Base-by-base conservation (phyloP, 495 filamentous ascomycete species). In the Neurospora sublineolata region DNA sequence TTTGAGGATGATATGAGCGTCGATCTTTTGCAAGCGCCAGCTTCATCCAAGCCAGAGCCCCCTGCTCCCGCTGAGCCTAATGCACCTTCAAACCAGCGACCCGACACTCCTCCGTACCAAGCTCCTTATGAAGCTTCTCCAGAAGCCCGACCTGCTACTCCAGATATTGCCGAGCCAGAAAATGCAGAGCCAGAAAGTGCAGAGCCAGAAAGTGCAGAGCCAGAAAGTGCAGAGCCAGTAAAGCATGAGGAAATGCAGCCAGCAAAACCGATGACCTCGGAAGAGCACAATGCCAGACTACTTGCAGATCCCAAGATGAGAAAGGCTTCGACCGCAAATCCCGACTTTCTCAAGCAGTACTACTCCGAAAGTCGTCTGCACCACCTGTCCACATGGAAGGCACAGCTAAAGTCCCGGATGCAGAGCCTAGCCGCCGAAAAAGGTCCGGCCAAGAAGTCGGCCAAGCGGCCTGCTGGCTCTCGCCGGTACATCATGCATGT, bases 361-460 rank as follows among this genome's bases (percentile, higher is more conserved):
- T 98, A 97, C 75, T 89, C 91, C 70, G 93, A 97, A 79, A 97
- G 93, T 42, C 90, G 95, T 7, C 86, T 99, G 18, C 95, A 99
- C 80, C 94, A 99, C 77, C 83, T 99, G 1, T 97, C 95, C 3
- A 92, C 90, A 11, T 97, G 94, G 95, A 98, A 97, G 85, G 91
- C 94, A 0, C 91, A 97, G 58, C 80, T 99, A 12, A 97, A 97
- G 79, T 88, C 93, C 12, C 88, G 92, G 75, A 88, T 98, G 69
- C 93, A 96, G 80, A 88, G 84, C 16, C 83, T 94, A 73, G 87
- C 93, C 12, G 86, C 87, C 3, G 92, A 94, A 71, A 83, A 86
- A 3, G 77, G 83, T 0, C 80, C 76, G 0, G 75, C 76, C n/a
- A 44, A 75, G 4, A 84, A 83, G 60, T 72, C 85, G 39, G 46